Conservation (phyloP, 2,329 filamentous ascomycete species). For the Chrysoporthe austroafricana region DNA sequence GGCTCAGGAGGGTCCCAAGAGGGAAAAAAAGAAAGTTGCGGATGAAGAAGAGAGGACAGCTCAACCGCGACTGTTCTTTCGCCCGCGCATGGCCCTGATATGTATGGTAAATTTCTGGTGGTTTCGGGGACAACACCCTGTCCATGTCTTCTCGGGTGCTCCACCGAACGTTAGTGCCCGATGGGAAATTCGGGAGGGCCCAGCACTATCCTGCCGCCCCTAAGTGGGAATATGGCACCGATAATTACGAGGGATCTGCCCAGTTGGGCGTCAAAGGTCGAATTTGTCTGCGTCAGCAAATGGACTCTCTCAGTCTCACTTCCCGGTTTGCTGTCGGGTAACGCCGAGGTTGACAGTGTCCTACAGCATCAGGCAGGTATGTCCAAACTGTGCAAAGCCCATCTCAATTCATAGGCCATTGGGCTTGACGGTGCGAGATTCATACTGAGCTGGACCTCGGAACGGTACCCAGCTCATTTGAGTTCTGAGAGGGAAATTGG, state of each 20-base stretch:
- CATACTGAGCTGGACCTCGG: background rate
- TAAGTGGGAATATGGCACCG: constrained; percentile 27
- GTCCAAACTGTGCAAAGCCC: background rate
- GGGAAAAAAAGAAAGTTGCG: background rate
- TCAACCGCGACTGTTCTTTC: background rate
- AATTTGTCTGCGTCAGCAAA: constrained; percentile 6
- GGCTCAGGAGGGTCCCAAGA: background rate
- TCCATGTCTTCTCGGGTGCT: constrained; percentile 25
- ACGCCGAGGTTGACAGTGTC: background rate
- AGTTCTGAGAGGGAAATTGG: background rate
- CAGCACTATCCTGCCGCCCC: constrained; percentile 18
- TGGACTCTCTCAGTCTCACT: background rate
- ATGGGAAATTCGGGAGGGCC: constrained; percentile 29
- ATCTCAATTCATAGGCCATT: background rate
- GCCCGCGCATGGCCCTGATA: constrained; percentile 10
- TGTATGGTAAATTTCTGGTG: constrained; percentile 21
- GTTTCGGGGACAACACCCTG: constrained; percentile 18
- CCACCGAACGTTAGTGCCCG: constrained; percentile 28
- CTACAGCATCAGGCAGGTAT: background rate
- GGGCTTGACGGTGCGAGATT: background rate
- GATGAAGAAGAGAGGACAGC: background rate
- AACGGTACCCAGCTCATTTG: background rate
- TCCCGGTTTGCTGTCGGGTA: background rate
- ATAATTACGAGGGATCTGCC: constrained; percentile 22
- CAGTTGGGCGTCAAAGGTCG: constrained; percentile 20